These are phyloP conservation scores for Colletotrichum shisoi DNA, from an alignment of 2,329 filamentous ascomycete genomes.

Conservation along the genomic window DNA sequence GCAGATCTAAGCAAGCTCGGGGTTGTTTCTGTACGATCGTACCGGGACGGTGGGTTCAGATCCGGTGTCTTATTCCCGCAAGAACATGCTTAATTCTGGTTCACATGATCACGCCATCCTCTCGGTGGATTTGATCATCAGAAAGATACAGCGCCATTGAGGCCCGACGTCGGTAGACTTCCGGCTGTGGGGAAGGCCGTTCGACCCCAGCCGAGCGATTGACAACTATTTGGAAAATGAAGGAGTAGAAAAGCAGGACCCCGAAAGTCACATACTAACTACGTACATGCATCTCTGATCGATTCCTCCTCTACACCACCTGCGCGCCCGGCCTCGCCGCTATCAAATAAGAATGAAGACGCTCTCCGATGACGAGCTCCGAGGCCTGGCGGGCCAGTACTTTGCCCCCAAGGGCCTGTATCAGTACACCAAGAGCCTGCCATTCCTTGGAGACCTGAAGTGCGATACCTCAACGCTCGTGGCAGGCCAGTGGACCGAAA, in stretches of 20 bases:
- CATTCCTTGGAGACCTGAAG: conserved; percentile 44
- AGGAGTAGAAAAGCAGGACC: neutral
- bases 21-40: neutral
- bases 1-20: neutral
- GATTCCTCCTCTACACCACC: neutral
- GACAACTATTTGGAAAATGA: neutral
- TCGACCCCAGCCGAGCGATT: neutral
- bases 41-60: neutral
- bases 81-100: neutral
- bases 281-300: neutral
- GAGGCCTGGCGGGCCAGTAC: conserved; percentile 42
- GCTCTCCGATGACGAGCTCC: conserved; percentile 41
- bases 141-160: neutral
- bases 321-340: neutral
- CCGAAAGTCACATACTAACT: neutral
- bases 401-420: conserved; percentile 45
- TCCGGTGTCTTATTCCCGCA: neutral
- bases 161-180: neutral
- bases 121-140: neutral
- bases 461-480: conserved; percentile 42
- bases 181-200: too few relatives aligned
- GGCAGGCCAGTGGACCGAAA: conserved; percentile 47
- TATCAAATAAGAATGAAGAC: conserved; percentile 40
- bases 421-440: conserved; percentile 44
- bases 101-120: neutral